phyloP scores from a whole-genome alignment of 192 early-diverging fungal genomes.

The Backusella mclennaniae region DNA sequence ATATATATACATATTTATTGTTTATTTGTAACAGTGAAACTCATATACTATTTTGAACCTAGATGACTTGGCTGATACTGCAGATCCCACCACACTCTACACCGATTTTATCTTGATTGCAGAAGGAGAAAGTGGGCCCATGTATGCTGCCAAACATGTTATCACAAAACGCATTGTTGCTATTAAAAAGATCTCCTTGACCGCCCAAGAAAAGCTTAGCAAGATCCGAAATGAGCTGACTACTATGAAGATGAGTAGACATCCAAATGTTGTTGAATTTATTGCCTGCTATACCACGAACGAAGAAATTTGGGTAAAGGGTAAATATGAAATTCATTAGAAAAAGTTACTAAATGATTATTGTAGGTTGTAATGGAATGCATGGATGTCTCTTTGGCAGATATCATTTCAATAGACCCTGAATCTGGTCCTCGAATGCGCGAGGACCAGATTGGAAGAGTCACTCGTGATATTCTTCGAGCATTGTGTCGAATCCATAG shows the following conservation, averaged over 20 bases:
- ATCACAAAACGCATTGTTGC: conserved; percentile 52
- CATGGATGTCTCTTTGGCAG: conserved; percentile 98
- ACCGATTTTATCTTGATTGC: conserved; percentile 87
- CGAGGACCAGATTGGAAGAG: conserved; percentile 91
- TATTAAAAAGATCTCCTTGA: conserved; percentile 89
- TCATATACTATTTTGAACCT: neutral
- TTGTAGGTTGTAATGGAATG: conserved; percentile 87
- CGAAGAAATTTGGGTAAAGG: conserved; percentile 80
- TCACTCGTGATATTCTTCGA: conserved; percentile 79
- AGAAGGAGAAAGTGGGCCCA: conserved; percentile 90
- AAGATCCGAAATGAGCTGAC: conserved; percentile 87
- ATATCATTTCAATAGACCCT: conserved; percentile 89
- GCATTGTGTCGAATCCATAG: conserved; percentile 79
- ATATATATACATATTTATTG: no score
- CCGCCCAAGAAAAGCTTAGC: conserved; percentile 86
- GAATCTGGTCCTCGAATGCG: conserved; percentile 51
- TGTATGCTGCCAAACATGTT: conserved; percentile 79
- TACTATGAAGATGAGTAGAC: conserved; percentile 85
- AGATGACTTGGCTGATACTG: conserved; percentile 73
- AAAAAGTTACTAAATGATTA: no score
- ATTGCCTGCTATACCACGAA: conserved; percentile 79
- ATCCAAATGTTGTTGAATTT: conserved; percentile 95
- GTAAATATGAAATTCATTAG: neutral
- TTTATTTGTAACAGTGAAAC: neutral
- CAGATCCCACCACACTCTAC: conserved; percentile 80